Evolutionary conservation across 2,329 filamentous ascomycete genomes (phyloP).

Genomic region (Ampelomyces quisqualis): DNA sequence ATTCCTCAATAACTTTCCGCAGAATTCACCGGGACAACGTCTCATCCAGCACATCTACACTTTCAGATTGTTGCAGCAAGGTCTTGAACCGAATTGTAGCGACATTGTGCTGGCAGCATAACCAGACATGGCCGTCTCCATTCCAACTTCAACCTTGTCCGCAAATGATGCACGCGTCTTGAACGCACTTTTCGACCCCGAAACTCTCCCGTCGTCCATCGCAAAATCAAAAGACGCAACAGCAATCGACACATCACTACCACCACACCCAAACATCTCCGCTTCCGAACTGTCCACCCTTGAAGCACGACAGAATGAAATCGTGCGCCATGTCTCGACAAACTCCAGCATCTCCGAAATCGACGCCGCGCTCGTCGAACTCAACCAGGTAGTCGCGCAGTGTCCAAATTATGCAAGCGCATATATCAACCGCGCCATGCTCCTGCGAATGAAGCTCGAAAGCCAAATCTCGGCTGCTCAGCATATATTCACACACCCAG

Average conservation of each 20-base stretch:
- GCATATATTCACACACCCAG: constrained; percentile 18
- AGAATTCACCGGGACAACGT: too few species aligned
- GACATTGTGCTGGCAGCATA: too few species aligned
- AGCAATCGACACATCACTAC: constrained; percentile 47
- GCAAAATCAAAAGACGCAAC: constrained; percentile 50
- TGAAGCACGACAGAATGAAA: constrained; percentile 47
- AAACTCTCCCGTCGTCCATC: constrained; percentile 48
- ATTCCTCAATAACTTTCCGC: too few species aligned
- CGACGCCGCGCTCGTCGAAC: constrained; percentile 30
- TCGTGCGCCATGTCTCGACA: constrained; percentile 41
- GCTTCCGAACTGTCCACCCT: constrained; percentile 41
- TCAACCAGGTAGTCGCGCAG: constrained; percentile 59
- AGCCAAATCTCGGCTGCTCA: constrained; percentile 7
- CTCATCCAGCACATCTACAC: too few species aligned
- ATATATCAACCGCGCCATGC: constrained; percentile 73
- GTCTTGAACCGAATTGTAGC: too few species aligned
- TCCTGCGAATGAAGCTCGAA: constrained; percentile 59
- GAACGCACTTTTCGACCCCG: constrained; percentile 45
- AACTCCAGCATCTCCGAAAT: constrained; percentile 15
- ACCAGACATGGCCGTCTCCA: constrained; percentile 27
- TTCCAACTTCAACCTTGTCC: constrained; percentile 51
- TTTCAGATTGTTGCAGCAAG: too few species aligned
- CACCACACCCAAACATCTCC: constrained; percentile 46
- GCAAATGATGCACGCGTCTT: constrained; percentile 43
- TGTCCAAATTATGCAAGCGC: constrained; percentile 70